Evolutionary conservation across 2,329 filamentous ascomycete species (phyloP), one percentile per base, ranked within the genome.

Genomic region (Penicillium oxalicum): DNA sequence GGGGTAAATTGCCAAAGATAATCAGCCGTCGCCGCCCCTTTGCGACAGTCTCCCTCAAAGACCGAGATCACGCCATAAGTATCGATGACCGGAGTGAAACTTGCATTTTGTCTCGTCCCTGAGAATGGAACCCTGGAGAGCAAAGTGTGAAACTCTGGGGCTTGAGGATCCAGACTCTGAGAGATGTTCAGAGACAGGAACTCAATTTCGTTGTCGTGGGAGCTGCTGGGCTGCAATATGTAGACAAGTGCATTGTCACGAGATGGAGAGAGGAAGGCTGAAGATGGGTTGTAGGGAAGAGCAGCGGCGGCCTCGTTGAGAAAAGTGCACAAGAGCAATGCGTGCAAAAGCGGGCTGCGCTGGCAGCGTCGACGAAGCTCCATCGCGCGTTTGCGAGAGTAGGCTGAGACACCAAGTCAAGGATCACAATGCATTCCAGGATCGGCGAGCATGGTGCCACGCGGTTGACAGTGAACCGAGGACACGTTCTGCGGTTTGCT

Each of bases 231-330:
- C 32, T 77, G 74, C 59, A 95, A 83, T 55, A 91, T 76, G 67
- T 93, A 95, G 50, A 83, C 82, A 29, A 80, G 64, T 13, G 80
- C 74, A 24, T 72, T 67, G 52, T 78, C 74, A 45, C 74, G 66
- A 49, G 69, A 62, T 5, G 78, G 74, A 12, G 70, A 68, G 40
- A 82, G 76, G 49, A 91, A 78, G 45, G 94, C 77, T 28, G 80
- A 82, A 0, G 89, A 89, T 2, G 88, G 86, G 47, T 84, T 83
- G 72, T 94, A 95, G 26, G 88, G 89, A 45, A 89, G 77, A 42
- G 73, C 66, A 36, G 72, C 70, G 45, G 60, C 55, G 32, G 55
- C 45, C 29, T 32, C 11, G 5, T 53, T 25, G 44, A 60, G 27
- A 9, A 62, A 45, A 40, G 61, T 56, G 44, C 66, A 50, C 24